These are phyloP conservation scores for Apiospora phragmitis DNA, from an alignment of 2,329 filamentous ascomycete species.

Conservation along the genomic window DNA sequence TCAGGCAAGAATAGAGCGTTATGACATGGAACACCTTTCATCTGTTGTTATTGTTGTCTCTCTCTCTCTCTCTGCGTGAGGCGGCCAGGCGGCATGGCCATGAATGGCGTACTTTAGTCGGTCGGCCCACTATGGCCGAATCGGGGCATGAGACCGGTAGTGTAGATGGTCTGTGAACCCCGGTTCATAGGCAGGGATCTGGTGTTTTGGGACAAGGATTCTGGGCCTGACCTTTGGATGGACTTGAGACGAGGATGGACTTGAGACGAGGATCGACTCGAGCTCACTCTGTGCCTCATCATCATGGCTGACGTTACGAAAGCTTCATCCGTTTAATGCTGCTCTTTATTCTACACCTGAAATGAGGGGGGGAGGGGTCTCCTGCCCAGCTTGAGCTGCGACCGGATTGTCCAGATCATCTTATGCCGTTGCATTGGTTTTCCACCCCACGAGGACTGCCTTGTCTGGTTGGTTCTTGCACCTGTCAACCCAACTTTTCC, in stretches of 20 bases:
- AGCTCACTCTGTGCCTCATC: constrained; percentile 32
- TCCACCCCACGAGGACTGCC: constrained; percentile 26
- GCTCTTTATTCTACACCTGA: constrained; percentile 20
- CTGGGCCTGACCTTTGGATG: constrained; percentile 30
- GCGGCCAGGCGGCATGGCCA: constrained; percentile 13
- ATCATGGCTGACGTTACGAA: constrained; percentile 36
- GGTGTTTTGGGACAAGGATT: constrained; percentile 36
- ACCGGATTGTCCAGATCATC: constrained; percentile 48
- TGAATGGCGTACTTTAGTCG: constrained; percentile 22
- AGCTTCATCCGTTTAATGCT: constrained; percentile 30
- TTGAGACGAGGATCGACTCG: constrained; percentile 45
- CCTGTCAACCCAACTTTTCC: constrained; percentile 24
- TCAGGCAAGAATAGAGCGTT: background rate
- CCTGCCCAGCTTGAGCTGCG: constrained; percentile 41
- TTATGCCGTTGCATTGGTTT: constrained; percentile 42
- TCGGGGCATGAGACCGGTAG: constrained; percentile 31
- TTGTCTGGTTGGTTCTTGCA: constrained; percentile 27
- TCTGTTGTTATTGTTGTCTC: constrained; percentile 19
- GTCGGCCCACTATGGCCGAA: constrained; percentile 33
- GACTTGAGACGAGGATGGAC: constrained; percentile 47
- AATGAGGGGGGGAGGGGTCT: constrained; percentile 14
- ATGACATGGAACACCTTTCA: background rate
- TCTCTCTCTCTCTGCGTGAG: constrained; percentile 12
- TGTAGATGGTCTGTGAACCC: constrained; percentile 30
- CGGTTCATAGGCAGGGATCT: constrained; percentile 21